A percentile compares a stretch with the other conserved stretches of the same genome.
Evolutionary conservation across 2,329 filamentous ascomycete species (phyloP).

Genomic region (Amylocarpus encephaloides): DNA sequence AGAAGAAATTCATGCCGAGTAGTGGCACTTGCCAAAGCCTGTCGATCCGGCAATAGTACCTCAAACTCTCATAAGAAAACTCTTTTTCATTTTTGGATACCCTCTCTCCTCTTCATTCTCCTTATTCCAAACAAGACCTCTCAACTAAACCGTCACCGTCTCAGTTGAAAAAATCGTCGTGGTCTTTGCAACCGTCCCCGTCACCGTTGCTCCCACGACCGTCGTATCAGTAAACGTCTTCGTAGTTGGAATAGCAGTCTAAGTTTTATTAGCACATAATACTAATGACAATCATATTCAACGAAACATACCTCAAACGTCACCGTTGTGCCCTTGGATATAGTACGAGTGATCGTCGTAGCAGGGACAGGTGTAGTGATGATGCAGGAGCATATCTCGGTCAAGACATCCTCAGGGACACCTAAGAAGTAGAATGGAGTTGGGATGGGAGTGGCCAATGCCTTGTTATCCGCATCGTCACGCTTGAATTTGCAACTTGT

Average conservation of each 20-base stretch:
- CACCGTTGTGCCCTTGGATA: not conserved
- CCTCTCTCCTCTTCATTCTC: no score
- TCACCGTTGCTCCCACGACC: no score
- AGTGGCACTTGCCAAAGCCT: no score
- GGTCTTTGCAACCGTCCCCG: not conserved
- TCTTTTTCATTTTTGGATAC: no score
- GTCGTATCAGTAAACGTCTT: not conserved
- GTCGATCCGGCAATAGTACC: no score
- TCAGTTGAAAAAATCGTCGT: not conserved
- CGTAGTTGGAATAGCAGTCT: not conserved
- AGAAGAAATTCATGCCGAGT: no score
- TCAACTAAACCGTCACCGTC: not conserved
- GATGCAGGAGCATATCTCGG: slow-evolving; percentile 5
- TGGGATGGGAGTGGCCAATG: not conserved
- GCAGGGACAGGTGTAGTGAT: not conserved
- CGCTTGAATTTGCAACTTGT: not conserved
- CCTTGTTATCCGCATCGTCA: not conserved
- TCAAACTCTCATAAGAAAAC: no score
- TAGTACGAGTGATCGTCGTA: not conserved
- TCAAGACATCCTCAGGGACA: not conserved
- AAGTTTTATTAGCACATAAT: not conserved
- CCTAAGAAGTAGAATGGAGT: slow-evolving; percentile 1
- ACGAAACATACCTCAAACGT: not conserved
- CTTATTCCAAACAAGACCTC: not conserved
- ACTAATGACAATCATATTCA: no score